Conservation (phyloP, 345 rosid genomes). For the Salix suchowensis region DNA sequence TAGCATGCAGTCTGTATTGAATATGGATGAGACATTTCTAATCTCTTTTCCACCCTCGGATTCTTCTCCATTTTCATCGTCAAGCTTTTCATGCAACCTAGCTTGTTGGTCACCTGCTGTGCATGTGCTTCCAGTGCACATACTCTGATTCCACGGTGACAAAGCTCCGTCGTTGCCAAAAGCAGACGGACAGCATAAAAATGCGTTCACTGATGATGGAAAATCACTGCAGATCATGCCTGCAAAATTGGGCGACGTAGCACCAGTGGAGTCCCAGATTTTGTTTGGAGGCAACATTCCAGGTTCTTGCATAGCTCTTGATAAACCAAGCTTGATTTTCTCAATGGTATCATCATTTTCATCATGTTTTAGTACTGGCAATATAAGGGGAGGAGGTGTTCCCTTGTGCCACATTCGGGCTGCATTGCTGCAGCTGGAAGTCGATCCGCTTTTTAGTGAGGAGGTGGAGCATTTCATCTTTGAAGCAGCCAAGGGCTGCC, state of each 20-base stretch:
- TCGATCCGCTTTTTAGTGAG: constrained; percentile 86
- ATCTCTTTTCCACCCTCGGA: constrained; percentile 46
- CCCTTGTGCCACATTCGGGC: constrained; percentile 20
- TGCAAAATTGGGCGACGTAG: constrained; percentile 27
- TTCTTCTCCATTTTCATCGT: constrained; percentile 49
- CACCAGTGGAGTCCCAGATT: constrained; percentile 35
- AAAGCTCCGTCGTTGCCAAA: constrained; percentile 48
- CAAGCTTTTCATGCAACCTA: constrained; percentile 25
- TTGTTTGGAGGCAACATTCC: constrained; percentile 37
- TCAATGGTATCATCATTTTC: constrained; percentile 48
- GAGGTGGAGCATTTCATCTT: constrained; percentile 96
- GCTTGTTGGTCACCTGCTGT: constrained; percentile 42
- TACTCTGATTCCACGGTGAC: constrained; percentile 57
- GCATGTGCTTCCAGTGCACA: constrained; percentile 52
- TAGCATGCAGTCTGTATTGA: constrained; percentile 65
- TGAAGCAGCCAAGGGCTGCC: constrained; percentile 97
- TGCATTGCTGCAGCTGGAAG: constrained; percentile 59
- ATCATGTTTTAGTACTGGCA: constrained; percentile 30
- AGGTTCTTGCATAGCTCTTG: constrained; percentile 59
- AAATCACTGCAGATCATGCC: constrained; percentile 30
- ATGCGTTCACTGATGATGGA: constrained; percentile 28
- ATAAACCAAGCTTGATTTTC: constrained; percentile 58
- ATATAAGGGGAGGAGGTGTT: constrained; percentile 33
- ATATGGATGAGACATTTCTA: constrained; percentile 43
- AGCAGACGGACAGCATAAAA: constrained; percentile 43